Conservation (phyloP, 148 eudicot species). For the Talinum fruticosum region DNA sequence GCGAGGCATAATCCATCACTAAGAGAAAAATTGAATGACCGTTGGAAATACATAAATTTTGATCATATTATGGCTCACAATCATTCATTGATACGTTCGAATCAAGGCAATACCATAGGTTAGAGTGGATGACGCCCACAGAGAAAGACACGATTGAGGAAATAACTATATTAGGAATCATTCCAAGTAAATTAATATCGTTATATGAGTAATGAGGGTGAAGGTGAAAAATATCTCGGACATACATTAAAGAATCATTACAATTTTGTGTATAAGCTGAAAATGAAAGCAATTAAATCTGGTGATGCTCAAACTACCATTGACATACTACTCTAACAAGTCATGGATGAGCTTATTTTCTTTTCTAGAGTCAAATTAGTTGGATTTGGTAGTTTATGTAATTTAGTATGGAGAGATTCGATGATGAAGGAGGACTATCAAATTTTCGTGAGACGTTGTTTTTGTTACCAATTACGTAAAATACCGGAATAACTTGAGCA, state of each 20-base stretch:
- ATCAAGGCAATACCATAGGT: too few relatives aligned
- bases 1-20: too few relatives aligned
- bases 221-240: not conserved
- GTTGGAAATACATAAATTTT: too few relatives aligned
- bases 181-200: too few relatives aligned
- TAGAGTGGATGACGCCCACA: too few relatives aligned
- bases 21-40: too few relatives aligned
- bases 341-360: too few relatives aligned
- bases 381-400: not conserved
- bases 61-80: too few relatives aligned
- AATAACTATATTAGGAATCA: too few relatives aligned
- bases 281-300: not conserved
- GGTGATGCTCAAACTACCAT: not conserved
- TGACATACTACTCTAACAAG: too few relatives aligned
- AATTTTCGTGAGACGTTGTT: not conserved
- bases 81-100: too few relatives aligned
- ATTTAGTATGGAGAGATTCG: not conserved
- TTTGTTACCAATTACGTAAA: not conserved
- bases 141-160: too few relatives aligned
- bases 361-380: not conserved
- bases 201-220: not conserved
- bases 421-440: conserved; percentile 8
- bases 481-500: conserved; percentile 2
- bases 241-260: not conserved
- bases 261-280: not conserved